Evolutionary conservation across 1,284 basidiomycete species (phyloP).

Genomic region (Ustilago crameri): DNA sequence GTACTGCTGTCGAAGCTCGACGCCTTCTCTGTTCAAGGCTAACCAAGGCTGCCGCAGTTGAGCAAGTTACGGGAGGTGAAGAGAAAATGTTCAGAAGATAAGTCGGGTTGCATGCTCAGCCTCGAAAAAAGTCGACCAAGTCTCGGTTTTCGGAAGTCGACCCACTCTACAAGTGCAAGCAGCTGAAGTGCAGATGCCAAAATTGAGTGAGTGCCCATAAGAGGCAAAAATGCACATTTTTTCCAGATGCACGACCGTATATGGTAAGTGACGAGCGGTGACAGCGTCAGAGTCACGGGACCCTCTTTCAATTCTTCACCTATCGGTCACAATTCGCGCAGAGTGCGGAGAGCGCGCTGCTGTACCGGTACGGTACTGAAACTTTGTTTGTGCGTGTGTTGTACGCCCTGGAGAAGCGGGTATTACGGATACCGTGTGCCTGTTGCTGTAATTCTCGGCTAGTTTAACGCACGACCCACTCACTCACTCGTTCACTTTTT

Average conservation of each 20-base stretch:
- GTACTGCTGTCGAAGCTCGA: too few species aligned
- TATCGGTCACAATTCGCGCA: background rate
- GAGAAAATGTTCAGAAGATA: background rate
- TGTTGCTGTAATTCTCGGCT: too few species aligned
- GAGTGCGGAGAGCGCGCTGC: background rate
- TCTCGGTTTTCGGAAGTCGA: conserved; percentile 4
- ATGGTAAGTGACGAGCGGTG: background rate
- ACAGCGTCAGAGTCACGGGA: background rate
- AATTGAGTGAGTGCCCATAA: background rate
- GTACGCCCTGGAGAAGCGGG: background rate
- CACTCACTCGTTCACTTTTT: background rate
- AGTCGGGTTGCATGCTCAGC: background rate
- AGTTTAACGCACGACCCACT: conserved; percentile 14
- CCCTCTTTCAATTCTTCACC: too few species aligned
- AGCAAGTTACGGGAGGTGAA: background rate
- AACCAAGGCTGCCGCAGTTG: background rate
- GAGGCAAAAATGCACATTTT: background rate
- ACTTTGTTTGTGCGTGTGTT: background rate
- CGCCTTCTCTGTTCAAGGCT: too few species aligned
- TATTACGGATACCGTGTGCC: background rate
- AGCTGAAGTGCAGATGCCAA: background rate
- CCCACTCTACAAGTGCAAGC: background rate
- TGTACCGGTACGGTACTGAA: background rate
- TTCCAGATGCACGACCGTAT: background rate
- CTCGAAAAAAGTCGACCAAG: background rate